Percentiles rank a stretch among this genome's conserved stretches.
phyloP scores from a whole-genome alignment of 345 rosid species.

The Raphanus raphanistrum region DNA sequence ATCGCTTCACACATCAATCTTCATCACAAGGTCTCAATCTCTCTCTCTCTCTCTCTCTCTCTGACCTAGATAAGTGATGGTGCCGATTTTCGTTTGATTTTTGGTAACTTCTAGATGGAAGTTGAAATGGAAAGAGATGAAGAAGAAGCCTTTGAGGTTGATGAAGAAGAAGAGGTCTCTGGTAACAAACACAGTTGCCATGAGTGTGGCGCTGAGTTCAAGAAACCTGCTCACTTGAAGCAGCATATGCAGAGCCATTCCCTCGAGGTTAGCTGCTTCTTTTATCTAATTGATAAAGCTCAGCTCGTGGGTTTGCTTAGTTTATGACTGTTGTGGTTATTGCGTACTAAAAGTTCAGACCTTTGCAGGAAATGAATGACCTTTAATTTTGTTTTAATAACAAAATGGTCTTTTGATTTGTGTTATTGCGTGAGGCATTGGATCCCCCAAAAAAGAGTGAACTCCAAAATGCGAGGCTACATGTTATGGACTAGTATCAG shows the following conservation, averaged over 20 bases:
- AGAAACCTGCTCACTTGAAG: conserved; percentile 75
- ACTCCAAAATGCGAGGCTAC: conserved; percentile 99
- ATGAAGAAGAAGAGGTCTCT: conserved; percentile 7
- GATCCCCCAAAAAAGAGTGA: conserved; percentile 88
- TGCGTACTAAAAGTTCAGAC: conserved; percentile 1
- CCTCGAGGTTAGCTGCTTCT: conserved; percentile 46
- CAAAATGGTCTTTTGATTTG: conserved; percentile 9
- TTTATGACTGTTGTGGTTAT: neutral
- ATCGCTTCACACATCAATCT: conserved; percentile 59
- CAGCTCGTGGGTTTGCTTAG: neutral
- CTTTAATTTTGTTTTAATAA: conserved; percentile 11
- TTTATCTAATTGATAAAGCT: neutral
- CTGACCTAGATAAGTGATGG: too few species aligned
- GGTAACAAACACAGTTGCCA: conserved; percentile 47
- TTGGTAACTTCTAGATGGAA: conserved; percentile 43
- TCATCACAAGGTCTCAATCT: conserved; percentile 52
- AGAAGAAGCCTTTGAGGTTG: conserved; percentile 37
- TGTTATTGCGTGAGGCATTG: conserved; percentile 90
- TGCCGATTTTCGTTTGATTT: neutral
- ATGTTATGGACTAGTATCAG: conserved; percentile 90
- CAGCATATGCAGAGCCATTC: conserved; percentile 89
- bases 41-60: neutral
- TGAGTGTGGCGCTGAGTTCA: conserved; percentile 71
- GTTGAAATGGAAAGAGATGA: conserved; percentile 34
- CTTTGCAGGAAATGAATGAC: conserved; percentile 50